These are phyloP conservation scores for Fusarium graminum DNA, from an alignment of 2,329 filamentous ascomycete genomes.

Conservation along the genomic window DNA sequence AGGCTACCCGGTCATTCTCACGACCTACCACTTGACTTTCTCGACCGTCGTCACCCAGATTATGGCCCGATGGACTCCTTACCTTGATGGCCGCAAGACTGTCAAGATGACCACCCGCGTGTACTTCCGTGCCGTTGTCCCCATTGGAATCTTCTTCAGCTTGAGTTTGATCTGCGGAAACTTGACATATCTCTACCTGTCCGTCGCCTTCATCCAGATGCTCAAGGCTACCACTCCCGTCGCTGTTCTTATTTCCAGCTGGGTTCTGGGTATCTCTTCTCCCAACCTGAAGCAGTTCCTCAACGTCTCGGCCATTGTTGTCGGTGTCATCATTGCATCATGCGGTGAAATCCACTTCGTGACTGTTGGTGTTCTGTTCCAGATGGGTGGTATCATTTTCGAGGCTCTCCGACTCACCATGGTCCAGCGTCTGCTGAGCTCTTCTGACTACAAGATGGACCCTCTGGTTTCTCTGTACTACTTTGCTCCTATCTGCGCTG, in stretches of 20 bases:
- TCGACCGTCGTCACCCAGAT: constrained; percentile 95
- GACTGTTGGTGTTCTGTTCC: constrained; percentile 81
- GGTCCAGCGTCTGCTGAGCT: constrained; percentile 85
- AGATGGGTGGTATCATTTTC: constrained; percentile 82
- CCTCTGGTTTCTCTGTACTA: constrained; percentile 90
- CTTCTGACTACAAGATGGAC: constrained; percentile 91
- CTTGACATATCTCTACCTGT: constrained; percentile 93
- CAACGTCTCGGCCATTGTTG: constrained; percentile 94
- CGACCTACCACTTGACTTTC: constrained; percentile 95
- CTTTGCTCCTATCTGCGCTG: constrained; percentile 85
- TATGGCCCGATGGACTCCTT: constrained; percentile 86
- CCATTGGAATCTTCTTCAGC: constrained; percentile 96
- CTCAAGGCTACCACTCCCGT: constrained; percentile 98
- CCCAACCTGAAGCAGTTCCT: constrained; percentile 88
- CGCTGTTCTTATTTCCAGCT: constrained; percentile 89
- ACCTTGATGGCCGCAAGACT: constrained; percentile 93
- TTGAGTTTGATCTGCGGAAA: constrained; percentile 97
- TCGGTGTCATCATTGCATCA: constrained; percentile 94
- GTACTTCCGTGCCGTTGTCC: constrained; percentile 92
- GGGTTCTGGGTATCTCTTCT: constrained; percentile 85
- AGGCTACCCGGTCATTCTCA: constrained; percentile 84
- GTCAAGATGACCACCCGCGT: constrained; percentile 97
- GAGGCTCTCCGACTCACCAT: constrained; percentile 87
- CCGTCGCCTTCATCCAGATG: constrained; percentile 99
- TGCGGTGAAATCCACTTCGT: constrained; percentile 96